Evolutionary conservation across 106 monocot species (phyloP).

Genomic region (Ottelia alismoides): DNA sequence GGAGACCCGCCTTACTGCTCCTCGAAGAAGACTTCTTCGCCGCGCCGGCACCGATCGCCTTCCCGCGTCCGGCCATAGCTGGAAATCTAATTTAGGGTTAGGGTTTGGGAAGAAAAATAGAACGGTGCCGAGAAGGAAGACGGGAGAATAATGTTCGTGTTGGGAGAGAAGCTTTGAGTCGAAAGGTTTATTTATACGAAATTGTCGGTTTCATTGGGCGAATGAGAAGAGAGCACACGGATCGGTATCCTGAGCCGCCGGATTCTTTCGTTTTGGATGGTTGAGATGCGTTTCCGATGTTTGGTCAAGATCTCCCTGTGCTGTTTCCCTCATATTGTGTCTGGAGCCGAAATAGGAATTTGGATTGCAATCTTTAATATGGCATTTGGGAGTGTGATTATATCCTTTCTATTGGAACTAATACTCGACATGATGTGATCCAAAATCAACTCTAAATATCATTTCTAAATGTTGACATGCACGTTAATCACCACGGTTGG

Average conservation of each 20-base stretch:
- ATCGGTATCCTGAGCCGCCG: conserved; percentile 1
- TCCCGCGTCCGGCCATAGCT: conserved; percentile 17
- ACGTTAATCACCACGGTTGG: too few relatives aligned
- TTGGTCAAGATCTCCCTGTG: too few relatives aligned
- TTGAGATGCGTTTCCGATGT: neutral
- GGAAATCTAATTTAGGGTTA: neutral
- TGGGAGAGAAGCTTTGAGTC: neutral
- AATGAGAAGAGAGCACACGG: conserved; percentile 4
- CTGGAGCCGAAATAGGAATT: too few relatives aligned
- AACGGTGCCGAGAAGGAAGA: too few relatives aligned
- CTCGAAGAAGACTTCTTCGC: conserved; percentile 13
- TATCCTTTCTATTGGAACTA: too few relatives aligned
- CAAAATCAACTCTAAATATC: too few relatives aligned
- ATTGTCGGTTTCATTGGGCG: neutral
- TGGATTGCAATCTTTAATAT: too few relatives aligned
- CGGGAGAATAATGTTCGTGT: neutral
- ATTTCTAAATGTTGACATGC: too few relatives aligned
- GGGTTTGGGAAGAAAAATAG: too few relatives aligned
- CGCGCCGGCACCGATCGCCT: conserved; percentile 14
- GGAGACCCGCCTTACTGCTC: conserved; percentile 44
- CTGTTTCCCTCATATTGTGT: too few relatives aligned
- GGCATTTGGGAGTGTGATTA: too few relatives aligned
- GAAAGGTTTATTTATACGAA: neutral
- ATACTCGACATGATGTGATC: too few relatives aligned
- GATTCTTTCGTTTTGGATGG: neutral